A percentile compares a stretch with the other conserved stretches of the same genome.
These are phyloP conservation scores for Agrostemma githago DNA, from an alignment of 148 eudicot genomes.

Conservation along the genomic window DNA sequence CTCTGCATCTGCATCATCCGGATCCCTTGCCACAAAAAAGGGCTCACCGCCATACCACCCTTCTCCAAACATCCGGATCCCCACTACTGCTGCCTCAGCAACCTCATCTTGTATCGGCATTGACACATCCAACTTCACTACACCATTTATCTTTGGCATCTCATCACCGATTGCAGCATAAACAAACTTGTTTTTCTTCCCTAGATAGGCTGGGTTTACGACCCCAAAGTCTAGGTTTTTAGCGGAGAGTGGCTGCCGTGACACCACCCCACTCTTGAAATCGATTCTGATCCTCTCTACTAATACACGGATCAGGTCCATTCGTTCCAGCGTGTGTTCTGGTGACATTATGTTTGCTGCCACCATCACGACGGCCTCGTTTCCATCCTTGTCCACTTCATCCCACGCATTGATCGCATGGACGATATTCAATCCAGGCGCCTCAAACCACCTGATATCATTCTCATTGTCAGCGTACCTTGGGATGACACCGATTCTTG, in stretches of 20 bases:
- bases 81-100: slow-evolving; percentile 36
- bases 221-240: slow-evolving; percentile 48
- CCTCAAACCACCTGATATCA: slow-evolving; percentile 54
- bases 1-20: slow-evolving; percentile 37
- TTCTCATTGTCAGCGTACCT: slow-evolving; percentile 47
- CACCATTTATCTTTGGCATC: slow-evolving; percentile 45
- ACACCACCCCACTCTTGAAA: slow-evolving; percentile 37
- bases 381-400: slow-evolving; percentile 45
- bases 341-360: slow-evolving; percentile 42
- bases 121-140: slow-evolving; percentile 58
- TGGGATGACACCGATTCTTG: slow-evolving; percentile 51
- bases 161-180: slow-evolving; percentile 49
- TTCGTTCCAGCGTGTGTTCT: slow-evolving; percentile 40
- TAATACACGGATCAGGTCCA: slow-evolving; percentile 38
- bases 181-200: slow-evolving; percentile 51
- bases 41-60: slow-evolving; percentile 66
- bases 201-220: slow-evolving; percentile 43
- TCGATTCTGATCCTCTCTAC: slow-evolving; percentile 47
- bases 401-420: slow-evolving; percentile 73
- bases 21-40: slow-evolving; percentile 54
- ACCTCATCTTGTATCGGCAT: too few species aligned
- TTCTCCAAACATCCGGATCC: slow-evolving; percentile 39
- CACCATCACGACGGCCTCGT: slow-evolving; percentile 46
- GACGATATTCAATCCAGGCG: slow-evolving; percentile 46
- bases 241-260: slow-evolving; percentile 34